A percentile compares a stretch with the other conserved stretches of the same genome.
These are phyloP conservation scores for Moesziomyces sp. DNA, from an alignment of 1,284 basidiomycete genomes.

Conservation along the genomic window DNA sequence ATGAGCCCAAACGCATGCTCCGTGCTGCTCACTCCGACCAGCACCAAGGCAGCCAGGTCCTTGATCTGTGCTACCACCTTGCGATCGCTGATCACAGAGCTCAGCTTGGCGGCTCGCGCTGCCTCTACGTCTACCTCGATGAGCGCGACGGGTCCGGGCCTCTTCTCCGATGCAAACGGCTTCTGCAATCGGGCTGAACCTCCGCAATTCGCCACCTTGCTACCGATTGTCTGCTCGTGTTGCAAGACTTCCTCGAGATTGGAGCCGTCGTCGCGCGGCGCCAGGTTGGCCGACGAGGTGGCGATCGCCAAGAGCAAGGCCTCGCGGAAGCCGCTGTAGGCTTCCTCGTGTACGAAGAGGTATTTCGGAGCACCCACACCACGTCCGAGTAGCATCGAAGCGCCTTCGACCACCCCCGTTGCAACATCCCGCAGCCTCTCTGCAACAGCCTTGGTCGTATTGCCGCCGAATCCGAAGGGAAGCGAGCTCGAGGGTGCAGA, in stretches of 20 bases:
- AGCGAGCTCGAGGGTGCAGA: neutral
- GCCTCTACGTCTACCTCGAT: constrained; percentile 17
- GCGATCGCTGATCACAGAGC: constrained; percentile 16
- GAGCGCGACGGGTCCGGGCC: constrained; percentile 5
- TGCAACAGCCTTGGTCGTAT: neutral
- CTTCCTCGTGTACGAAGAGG: constrained; percentile 21
- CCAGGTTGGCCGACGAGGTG: constrained; percentile 11
- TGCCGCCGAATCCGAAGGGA: neutral
- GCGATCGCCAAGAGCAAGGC: constrained; percentile 14
- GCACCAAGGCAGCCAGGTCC: constrained; percentile 11
- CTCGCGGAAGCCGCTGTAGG: constrained; percentile 4
- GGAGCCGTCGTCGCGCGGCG: constrained; percentile 11
- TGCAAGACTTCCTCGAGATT: constrained; percentile 8
- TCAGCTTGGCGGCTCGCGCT: constrained; percentile 4
- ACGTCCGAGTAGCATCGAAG: constrained; percentile 3
- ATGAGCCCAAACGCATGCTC: constrained; percentile 16
- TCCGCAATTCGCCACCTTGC: constrained; percentile 1
- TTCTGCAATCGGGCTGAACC: constrained; percentile 13
- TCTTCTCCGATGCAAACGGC: constrained; percentile 22
- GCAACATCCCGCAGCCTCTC: constrained; percentile 10
- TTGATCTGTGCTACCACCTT: constrained; percentile 7
- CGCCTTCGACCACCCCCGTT: constrained; percentile 11
- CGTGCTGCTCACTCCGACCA: constrained; percentile 23
- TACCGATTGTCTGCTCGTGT: constrained; percentile 4
- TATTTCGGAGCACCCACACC: constrained; percentile 20